phyloP scores from a whole-genome alignment of 371 early-diverging fungal genomes.

The Haplosporangium sp. region DNA sequence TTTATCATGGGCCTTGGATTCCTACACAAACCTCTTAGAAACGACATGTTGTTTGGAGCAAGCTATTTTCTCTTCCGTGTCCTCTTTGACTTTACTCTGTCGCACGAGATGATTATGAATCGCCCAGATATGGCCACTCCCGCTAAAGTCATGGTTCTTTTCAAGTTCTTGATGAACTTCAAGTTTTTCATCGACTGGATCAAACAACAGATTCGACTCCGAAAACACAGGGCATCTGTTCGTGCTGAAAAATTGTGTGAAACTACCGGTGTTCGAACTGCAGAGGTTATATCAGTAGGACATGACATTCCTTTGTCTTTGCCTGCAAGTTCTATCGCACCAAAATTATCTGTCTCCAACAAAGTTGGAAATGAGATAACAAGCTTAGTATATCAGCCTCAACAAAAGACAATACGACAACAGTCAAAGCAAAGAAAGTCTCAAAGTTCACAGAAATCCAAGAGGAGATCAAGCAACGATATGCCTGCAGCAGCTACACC shows the following conservation, averaged over 20 bases:
- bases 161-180: slow-evolving; percentile 26
- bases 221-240: not conserved
- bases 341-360: not conserved
- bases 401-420: not conserved
- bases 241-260: not conserved
- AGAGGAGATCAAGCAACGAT: not conserved
- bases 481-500: not conserved
- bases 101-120: slow-evolving; percentile 25
- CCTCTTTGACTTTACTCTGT: slow-evolving; percentile 17
- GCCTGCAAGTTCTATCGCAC: not conserved
- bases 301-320: not conserved
- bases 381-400: not conserved
- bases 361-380: not conserved
- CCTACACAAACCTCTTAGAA: slow-evolving; percentile 19
- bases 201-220: slow-evolving; percentile 34
- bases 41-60: slow-evolving; percentile 20
- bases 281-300: not conserved
- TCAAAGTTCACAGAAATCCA: not conserved
- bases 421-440: not conserved
- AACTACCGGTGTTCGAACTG: not conserved
- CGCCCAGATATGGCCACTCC: not conserved
- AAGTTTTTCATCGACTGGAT: slow-evolving; percentile 35
- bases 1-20: slow-evolving; percentile 24
- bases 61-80: slow-evolving; percentile 17
- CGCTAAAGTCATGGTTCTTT: slow-evolving; percentile 6